Percentiles rank a stretch among this genome's conserved stretches.
Conservation (phyloP, 805 yeast genomes). For the Yarrowia keelungensis region DNA sequence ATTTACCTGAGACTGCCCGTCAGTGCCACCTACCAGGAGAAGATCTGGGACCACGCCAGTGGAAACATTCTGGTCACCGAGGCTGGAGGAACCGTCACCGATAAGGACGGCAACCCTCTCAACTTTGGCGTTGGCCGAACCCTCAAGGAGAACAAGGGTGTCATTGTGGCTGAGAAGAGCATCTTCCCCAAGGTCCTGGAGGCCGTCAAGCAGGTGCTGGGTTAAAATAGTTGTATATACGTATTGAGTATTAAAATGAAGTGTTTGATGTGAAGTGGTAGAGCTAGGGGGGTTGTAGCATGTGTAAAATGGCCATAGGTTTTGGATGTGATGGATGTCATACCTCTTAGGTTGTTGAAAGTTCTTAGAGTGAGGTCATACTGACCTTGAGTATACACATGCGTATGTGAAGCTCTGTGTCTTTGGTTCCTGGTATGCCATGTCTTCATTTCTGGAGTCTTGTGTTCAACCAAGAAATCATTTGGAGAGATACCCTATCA, state of each 20-base stretch:
- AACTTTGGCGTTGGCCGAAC: conserved; percentile 88
- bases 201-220: conserved; percentile 56
- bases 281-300: too few relatives aligned
- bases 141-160: conserved; percentile 77
- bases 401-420: too few relatives aligned
- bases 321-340: too few relatives aligned
- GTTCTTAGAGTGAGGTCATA: too few relatives aligned
- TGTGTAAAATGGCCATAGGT: too few relatives aligned
- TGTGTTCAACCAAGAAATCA: too few relatives aligned
- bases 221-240: conserved; percentile 45
- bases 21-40: conserved; percentile 77
- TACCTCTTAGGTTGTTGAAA: too few relatives aligned
- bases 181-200: conserved; percentile 59
- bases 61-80: conserved; percentile 87
- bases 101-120: conserved; percentile 73
- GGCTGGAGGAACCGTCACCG: conserved; percentile 91
- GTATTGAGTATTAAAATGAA: background rate
- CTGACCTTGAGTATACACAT: too few relatives aligned
- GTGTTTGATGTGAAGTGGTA: too few relatives aligned
- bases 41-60: conserved; percentile 99
- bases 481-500: too few relatives aligned
- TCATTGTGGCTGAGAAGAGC: conserved; percentile 75
- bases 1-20: conserved; percentile 89
- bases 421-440: too few relatives aligned
- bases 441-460: too few relatives aligned